Conservation (phyloP, 2,329 filamentous ascomycete species). For the Chrysoporthe deuterocubensis region DNA sequence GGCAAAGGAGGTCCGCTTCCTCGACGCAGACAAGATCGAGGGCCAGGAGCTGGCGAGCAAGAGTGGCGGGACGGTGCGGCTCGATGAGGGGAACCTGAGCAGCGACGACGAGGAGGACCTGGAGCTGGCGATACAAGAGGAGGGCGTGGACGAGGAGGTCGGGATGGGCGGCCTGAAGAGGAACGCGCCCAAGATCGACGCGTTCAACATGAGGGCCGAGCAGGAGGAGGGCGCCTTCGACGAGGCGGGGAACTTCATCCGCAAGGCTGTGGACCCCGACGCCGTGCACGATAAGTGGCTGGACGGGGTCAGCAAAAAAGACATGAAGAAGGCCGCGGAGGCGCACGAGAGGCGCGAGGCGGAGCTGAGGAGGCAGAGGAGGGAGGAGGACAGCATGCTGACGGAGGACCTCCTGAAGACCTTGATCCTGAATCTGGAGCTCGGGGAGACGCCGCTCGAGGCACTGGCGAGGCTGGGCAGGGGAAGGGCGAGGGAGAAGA, state of each 20-base stretch:
- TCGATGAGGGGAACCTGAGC: conserved; percentile 53
- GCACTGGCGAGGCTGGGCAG: conserved; percentile 81
- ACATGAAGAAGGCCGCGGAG: conserved; percentile 85
- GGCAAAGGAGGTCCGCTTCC: conserved; percentile 64
- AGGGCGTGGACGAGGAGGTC: conserved; percentile 84
- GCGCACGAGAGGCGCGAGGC: conserved; percentile 85
- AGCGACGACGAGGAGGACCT: conserved; percentile 70
- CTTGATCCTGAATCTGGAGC: conserved; percentile 75
- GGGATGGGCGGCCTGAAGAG: conserved; percentile 89
- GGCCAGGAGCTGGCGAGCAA: conserved; percentile 78
- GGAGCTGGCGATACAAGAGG: conserved; percentile 75
- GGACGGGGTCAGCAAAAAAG: conserved; percentile 89
- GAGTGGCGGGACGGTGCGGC: conserved; percentile 71
- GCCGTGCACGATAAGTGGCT: conserved; percentile 92
- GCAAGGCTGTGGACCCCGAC: conserved; percentile 87
- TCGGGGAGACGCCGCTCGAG: conserved; percentile 85
- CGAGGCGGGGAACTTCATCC: conserved; percentile 85
- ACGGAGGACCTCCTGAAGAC: conserved; percentile 73
- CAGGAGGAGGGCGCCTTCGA: conserved; percentile 94
- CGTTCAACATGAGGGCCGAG: conserved; percentile 91
- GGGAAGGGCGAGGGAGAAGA: conserved; percentile 57
- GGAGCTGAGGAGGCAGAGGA: conserved; percentile 71
- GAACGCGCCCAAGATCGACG: conserved; percentile 91
- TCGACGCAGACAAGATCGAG: conserved; percentile 68
- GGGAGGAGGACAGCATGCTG: conserved; percentile 87